A percentile compares a stretch with the other conserved stretches of the same genome.
Evolutionary conservation across 805 yeast species (phyloP).

Genomic region (fission yeast (Schizosaccharomyces pombe)): DNA sequence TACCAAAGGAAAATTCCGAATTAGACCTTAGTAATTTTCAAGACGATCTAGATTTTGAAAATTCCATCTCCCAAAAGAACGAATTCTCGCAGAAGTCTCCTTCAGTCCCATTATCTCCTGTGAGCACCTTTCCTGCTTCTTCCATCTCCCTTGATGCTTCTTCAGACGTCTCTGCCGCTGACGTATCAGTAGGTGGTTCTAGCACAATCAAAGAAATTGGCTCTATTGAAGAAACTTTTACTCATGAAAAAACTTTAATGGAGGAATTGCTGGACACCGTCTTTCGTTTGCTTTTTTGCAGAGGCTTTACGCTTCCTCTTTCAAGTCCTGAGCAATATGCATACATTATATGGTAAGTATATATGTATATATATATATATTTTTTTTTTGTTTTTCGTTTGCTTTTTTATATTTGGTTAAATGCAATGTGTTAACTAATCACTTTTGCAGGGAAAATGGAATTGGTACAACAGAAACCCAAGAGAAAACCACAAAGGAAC

Average conservation of each 20-base stretch:
- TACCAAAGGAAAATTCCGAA: not conserved
- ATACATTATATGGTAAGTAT: slow-evolving; percentile 38
- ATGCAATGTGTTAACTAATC: not conserved
- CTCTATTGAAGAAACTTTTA: not conserved
- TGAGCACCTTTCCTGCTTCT: no score
- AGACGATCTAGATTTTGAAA: no score
- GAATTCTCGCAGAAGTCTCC: no score
- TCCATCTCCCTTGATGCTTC: no score
- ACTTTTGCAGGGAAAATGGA: not conserved
- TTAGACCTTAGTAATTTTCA: not conserved
- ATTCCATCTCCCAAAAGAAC: no score
- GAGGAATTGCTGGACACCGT: not conserved
- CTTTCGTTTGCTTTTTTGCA: not conserved
- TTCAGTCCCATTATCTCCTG: no score
- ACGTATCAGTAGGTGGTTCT: not conserved
- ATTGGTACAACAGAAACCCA: not conserved
- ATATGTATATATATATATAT: no score
- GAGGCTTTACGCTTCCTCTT: not conserved
- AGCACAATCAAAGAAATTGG: not conserved
- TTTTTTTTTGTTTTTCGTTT: not conserved
- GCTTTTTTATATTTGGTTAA: not conserved
- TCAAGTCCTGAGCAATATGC: slow-evolving; percentile 15
- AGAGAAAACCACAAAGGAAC: slow-evolving; percentile 15
- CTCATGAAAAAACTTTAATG: slow-evolving; percentile 5
- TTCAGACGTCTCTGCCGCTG: not conserved